These are phyloP conservation scores for Akanthomyces muscarius DNA, from an alignment of 2,329 filamentous ascomycete species.

Conservation along the genomic window DNA sequence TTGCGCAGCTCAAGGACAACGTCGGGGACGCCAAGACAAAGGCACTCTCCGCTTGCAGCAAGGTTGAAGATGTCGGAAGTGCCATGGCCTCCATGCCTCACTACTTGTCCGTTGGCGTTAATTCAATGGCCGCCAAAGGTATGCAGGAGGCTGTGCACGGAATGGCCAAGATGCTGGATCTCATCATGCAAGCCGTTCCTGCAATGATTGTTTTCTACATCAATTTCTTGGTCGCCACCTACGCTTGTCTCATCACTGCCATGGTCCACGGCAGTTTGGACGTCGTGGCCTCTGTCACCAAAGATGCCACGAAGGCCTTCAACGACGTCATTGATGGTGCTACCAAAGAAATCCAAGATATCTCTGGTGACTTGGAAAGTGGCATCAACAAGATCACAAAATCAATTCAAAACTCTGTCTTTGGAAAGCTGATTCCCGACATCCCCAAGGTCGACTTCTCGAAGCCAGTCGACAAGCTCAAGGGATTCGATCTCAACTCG, in stretches of 20 bases:
- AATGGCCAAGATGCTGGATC: slow-evolving; percentile 71
- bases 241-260: slow-evolving; percentile 83
- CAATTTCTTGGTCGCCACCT: slow-evolving; percentile 85
- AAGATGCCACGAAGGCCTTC: slow-evolving; percentile 49
- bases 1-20: slow-evolving; percentile 67
- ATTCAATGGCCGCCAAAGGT: slow-evolving; percentile 74
- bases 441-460: slow-evolving; percentile 60
- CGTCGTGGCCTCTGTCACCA: slow-evolving; percentile 53
- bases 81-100: slow-evolving; percentile 98
- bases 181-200: slow-evolving; percentile 79
- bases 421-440: slow-evolving; percentile 44
- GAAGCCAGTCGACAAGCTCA: slow-evolving; percentile 60
- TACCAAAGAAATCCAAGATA: slow-evolving; percentile 53
- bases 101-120: slow-evolving; percentile 85
- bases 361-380: slow-evolving; percentile 45
- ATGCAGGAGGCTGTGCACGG: slow-evolving; percentile 77
- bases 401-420: slow-evolving; percentile 42
- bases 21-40: slow-evolving; percentile 72
- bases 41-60: slow-evolving; percentile 83
- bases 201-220: slow-evolving; percentile 88
- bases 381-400: slow-evolving; percentile 49
- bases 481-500: slow-evolving; percentile 64
- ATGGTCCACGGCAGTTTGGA: slow-evolving; percentile 76
- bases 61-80: slow-evolving; percentile 89
- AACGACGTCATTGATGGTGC: slow-evolving; percentile 52